phyloP scores from a whole-genome alignment of 768 basidiomycete genomes.

The Suillus spraguei region DNA sequence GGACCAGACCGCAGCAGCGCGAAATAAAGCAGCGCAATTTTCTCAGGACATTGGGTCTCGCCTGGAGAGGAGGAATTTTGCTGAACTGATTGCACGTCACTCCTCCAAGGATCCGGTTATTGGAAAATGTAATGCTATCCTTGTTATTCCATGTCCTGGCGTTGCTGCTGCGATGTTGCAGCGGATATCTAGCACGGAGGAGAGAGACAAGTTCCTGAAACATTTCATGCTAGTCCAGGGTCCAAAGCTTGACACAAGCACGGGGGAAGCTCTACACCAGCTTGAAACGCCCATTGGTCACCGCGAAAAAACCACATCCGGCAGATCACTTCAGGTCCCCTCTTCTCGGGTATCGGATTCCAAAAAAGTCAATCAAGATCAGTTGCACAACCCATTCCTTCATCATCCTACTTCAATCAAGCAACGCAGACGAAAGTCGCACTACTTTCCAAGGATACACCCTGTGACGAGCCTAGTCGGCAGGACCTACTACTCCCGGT shows the following conservation, averaged over 20 bases:
- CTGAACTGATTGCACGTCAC: not conserved
- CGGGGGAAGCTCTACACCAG: not conserved
- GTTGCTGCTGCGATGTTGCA: too few relatives aligned
- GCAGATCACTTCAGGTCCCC: not conserved
- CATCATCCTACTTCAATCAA: not conserved
- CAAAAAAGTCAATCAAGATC: rapidly evolving
- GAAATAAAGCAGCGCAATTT: not conserved
- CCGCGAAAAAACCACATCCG: not conserved
- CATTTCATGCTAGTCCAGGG: not conserved
- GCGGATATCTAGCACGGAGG: not conserved
- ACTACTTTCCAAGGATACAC: not conserved
- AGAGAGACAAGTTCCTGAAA: not conserved
- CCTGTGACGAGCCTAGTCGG: too few relatives aligned
- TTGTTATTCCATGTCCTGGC: not conserved
- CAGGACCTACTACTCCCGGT: too few relatives aligned
- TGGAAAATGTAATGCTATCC: not conserved
- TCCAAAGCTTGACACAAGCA: not conserved
- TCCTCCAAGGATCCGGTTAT: not conserved
- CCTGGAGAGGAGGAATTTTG: too few relatives aligned
- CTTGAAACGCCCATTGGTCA: not conserved
- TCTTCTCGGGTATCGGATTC: not conserved
- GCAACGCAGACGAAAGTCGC: not conserved
- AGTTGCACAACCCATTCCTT: not conserved
- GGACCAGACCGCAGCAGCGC: too few relatives aligned
- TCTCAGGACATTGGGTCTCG: not conserved